Evolutionary conservation across 1,284 basidiomycete species (phyloP).

Genomic region (Rhodotorula sp.): DNA sequence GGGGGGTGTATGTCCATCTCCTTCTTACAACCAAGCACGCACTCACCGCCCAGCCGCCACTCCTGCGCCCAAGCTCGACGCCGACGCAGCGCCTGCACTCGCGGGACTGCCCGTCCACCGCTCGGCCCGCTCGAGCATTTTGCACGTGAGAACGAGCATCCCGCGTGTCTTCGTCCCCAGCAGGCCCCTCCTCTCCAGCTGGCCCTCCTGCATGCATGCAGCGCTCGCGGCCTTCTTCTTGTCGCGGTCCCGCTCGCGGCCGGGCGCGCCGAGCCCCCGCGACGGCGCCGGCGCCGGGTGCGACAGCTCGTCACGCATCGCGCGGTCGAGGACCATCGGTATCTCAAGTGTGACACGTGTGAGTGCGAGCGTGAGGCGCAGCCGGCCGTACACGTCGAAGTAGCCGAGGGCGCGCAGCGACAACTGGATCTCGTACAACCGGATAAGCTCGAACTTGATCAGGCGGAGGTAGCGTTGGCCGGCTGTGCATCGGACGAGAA

Average conservation of each 20-base stretch:
- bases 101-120: constrained; percentile 23
- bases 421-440: constrained; percentile 75
- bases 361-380: constrained; percentile 72
- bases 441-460: constrained; percentile 69
- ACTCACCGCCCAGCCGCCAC: neutral
- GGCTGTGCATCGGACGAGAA: constrained; percentile 55
- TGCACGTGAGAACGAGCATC: constrained; percentile 44
- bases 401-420: constrained; percentile 73
- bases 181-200: constrained; percentile 39
- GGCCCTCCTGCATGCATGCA: constrained; percentile 13
- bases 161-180: constrained; percentile 41
- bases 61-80: neutral
- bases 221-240: constrained; percentile 12
- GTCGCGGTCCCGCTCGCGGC: neutral
- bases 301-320: constrained; percentile 56
- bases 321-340: constrained; percentile 73
- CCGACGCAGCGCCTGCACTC: neutral
- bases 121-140: constrained; percentile 45
- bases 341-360: constrained; percentile 76
- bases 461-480: constrained; percentile 74
- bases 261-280: neutral
- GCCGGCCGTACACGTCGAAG: constrained; percentile 74
- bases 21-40: neutral
- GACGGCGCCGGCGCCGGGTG: neutral
- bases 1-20: too few species aligned